Base-by-base conservation (phyloP, 208 protist species). In the Trypanosoma mega region DNA sequence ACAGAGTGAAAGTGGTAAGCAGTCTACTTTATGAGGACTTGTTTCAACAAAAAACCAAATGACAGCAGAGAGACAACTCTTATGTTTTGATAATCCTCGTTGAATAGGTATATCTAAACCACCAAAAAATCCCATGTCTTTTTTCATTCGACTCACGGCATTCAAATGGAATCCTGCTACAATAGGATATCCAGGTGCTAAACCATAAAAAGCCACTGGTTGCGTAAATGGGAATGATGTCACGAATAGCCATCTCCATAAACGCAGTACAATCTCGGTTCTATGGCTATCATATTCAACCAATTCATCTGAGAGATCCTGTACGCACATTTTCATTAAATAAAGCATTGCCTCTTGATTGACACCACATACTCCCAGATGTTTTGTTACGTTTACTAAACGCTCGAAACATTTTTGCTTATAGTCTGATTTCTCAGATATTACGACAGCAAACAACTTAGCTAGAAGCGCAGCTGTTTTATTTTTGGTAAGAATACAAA, bases 11-110 rank as follows among this genome's bases (percentile, higher is more conserved):
- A 63, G 3, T n/a, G 63, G 43, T 49, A 56, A 33, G 30, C 61
- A 41, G 1, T 58, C 55, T 27, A 3, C 11, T 11, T 30, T 20
- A 29, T 56, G 26, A 18, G 37, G 12, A 34, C 43, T 50, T 21
- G 43, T 4, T 27, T 71, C 64, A 6, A 71, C 23, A 50, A 71
- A 39, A 24, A 71, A 58, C 64, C 64, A 71, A 39, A 63, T 37
- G 45, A 62, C 49, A 45, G 21, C 49, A 16, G 64, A 71, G 29
- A 71, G 3, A 51, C 48, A 57, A 14, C 30, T 48, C 36, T 63
- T 39, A 45, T 31, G 16, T 37, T 58, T 71, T 31, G 30, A 34
- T 47, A 57, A 29, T 18, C 16, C 14, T 5, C 57, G 41, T 44
- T 50, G 48, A 30, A 56, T 58, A 8, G 64, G 48, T 9, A 71